Base-by-base conservation (phyloP, 768 basidiomycete species). In the Arthromyces matolae region DNA sequence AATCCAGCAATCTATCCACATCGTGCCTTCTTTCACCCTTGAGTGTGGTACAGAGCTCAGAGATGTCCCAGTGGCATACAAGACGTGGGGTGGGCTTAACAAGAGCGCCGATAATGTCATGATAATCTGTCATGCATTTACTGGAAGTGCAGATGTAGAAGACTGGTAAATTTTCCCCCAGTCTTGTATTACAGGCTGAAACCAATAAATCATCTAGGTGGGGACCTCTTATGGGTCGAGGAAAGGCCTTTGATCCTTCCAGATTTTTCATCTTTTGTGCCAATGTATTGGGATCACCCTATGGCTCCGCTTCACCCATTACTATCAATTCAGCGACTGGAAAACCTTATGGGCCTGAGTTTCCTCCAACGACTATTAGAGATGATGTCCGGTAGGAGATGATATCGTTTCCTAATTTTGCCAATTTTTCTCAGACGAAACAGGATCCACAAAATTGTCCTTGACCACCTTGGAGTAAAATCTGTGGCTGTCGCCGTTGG, bases 111-210 rank as follows among this genome's bases (percentile, higher is more conserved):
- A 95, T 61, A 98, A 99, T 70, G 93, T 86, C 51, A 92, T 99
- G 92, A 77, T 99, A 57, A 94, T 99, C 49, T 98, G 95, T 61
- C 96, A 99, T 69, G 95, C 96, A 0, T 86, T 99, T 55, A 98
- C 95, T 0, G 96, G 95, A 7, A 93, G 91, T 59, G 87, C 93
- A 20, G 96, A 98, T 63, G 94, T 97, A 14, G 89, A 95, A 63
- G 95, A 99, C 66, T 99, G 95, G 95, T 95, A 61, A 62, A 86
- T 76, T 8, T 24, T 14, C 4, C 13, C 24, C 22, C 33, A 1
- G n/a, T 32, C n/a, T 20, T 16, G 31, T 12, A 18, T 8, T 14
- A 22, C 12, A n/a, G 2, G 1, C 4, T 14, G 4, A 14, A 13
- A 43, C 18, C 24, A 5, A 43, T 43, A 16, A 40, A 16, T 12